Base-by-base conservation (phyloP, 129 eudicot genomes). In the Artemisia tridentata region DNA sequence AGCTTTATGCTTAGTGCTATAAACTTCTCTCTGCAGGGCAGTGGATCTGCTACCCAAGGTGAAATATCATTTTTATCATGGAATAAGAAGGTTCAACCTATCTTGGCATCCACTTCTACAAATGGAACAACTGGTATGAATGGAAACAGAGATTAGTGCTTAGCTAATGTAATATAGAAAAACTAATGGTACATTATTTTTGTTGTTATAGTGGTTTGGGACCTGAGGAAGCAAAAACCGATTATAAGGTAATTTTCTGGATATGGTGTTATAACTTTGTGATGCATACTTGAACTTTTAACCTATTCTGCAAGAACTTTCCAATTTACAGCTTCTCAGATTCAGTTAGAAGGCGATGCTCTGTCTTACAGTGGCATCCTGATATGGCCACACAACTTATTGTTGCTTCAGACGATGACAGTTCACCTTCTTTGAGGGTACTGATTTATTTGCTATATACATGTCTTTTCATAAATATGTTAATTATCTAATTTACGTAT, bases 351-450 rank as follows among this genome's bases (percentile, higher is more conserved):
- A 86, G 95, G 84, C 79, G 95, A 70, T 88, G 98, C 89, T 92
- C 98, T 83, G 98, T 88, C 73, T 81, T 92, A 89, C 96, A 92
- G 87, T 92, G 96, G 98, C 78, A 92, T 74, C 98, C 98, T 50
- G 96, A 92, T 72, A 77, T 92, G 82, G 88, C 96, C 48, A 92
- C 98, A 31, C 96, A 92, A 80, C 88, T 92, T 41, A 72, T 92
- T 69, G 86, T 92, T 78, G 96, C 98, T 82, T 88, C 96, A 41
- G 98, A 92, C 75, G 98, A 92, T 71, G 98, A 89, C 77, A 83
- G 73, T 71, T 84, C 98, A 21, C 96, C 98, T 77, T 75, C 96
- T 75, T 83, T 92, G 17, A 81, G 86, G 89, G 98, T 92, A 86
- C 53, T 57, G 31, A 21, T 25, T 73, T 51, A 9, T 67, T 9